Conservation (phyloP, 495 filamentous ascomycete genomes). For the Talaromyces liani region DNA sequence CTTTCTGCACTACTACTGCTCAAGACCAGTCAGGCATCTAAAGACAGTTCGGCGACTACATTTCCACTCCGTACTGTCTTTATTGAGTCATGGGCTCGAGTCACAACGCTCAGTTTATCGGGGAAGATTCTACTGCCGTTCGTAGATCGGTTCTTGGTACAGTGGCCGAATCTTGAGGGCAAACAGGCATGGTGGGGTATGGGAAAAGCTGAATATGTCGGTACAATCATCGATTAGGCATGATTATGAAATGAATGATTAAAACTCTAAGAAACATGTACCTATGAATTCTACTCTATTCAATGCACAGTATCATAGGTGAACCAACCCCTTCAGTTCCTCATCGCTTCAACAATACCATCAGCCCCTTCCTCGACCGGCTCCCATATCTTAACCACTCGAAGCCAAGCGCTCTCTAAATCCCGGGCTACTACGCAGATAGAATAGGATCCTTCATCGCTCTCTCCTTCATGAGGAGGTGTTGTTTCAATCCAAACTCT, state of each 20-base stretch:
- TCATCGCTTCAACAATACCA: conserved; percentile 2
- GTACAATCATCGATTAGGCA: conserved; percentile 37
- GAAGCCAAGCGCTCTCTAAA: conserved; percentile 16
- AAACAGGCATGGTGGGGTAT: conserved; percentile 35
- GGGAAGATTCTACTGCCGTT: conserved; percentile 61
- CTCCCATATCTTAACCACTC: conserved; percentile 17
- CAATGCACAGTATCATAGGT: neutral
- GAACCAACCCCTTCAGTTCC: neutral
- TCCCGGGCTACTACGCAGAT: too few relatives aligned
- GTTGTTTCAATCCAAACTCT: too few relatives aligned
- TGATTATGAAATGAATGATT: conserved; percentile 1
- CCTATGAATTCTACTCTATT: neutral
- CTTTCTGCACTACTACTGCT: conserved; percentile 12
- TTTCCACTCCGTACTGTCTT: conserved; percentile 66
- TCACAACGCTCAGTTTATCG: conserved; percentile 70
- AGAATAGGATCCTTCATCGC: too few relatives aligned
- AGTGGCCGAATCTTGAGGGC: conserved; percentile 55
- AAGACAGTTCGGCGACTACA: conserved; percentile 5
- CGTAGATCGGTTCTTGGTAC: conserved; percentile 67
- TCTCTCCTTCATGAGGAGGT: too few relatives aligned
- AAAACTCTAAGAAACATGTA: neutral
- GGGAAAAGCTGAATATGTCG: conserved; percentile 35
- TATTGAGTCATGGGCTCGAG: conserved; percentile 86
- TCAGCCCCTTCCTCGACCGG: neutral
- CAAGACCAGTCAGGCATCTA: neutral